Conservation (phyloP, 805 yeast genomes). For the Saturnispora ahearnii region DNA sequence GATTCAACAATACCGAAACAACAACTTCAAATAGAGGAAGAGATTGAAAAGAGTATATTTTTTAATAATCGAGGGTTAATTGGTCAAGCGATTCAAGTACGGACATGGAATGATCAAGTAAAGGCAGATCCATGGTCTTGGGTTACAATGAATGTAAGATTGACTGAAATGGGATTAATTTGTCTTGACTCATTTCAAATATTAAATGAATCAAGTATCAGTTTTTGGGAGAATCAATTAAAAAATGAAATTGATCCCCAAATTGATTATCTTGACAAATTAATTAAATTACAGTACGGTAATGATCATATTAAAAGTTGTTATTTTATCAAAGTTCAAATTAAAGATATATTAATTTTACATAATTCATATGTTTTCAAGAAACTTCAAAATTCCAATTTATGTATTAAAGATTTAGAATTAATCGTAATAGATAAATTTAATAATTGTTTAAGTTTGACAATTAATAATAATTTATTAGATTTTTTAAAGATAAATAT, state of each 20-base stretch:
- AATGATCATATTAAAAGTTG: constrained; percentile 1
- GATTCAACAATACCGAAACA: background rate
- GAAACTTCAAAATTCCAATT: background rate
- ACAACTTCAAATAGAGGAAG: background rate
- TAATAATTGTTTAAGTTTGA: background rate
- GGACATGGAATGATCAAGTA: background rate
- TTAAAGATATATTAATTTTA: background rate
- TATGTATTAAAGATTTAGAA: constrained; percentile 2
- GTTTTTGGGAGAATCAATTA: background rate
- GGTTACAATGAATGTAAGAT: background rate
- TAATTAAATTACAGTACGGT: background rate
- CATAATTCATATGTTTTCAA: constrained; percentile 1
- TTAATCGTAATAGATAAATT: constrained; percentile 6
- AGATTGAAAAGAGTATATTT: background rate
- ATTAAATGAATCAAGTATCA: background rate
- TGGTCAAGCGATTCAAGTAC: background rate
- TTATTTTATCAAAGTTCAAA: constrained; percentile 3
- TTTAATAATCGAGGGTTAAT: background rate
- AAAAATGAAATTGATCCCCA: background rate
- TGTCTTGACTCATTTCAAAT: background rate
- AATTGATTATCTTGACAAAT: background rate
- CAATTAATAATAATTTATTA: background rate
- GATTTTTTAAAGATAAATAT: background rate
- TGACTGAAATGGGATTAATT: background rate
- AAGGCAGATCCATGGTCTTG: background rate